These are phyloP conservation scores for Panaeolus cyanescens DNA, from an alignment of 768 basidiomycete species.

Conservation along the genomic window DNA sequence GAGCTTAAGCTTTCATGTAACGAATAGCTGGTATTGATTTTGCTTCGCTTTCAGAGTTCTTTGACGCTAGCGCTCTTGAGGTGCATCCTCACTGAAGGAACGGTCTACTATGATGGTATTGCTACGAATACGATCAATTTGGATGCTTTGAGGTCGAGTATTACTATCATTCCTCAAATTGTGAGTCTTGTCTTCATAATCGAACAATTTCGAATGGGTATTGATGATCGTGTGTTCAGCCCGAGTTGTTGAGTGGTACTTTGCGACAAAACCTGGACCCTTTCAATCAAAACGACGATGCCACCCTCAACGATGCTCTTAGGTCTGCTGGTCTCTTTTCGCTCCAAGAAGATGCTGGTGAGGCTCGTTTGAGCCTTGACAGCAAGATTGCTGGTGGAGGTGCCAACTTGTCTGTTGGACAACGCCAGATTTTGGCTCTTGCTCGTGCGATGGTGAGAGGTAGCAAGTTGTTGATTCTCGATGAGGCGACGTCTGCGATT, in stretches of 20 bases:
- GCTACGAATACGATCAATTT: conserved; percentile 53
- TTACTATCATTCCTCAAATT: conserved; percentile 61
- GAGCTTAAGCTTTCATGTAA: conserved; percentile 16
- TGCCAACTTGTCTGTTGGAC: conserved; percentile 75
- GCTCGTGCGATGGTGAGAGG: conserved; percentile 62
- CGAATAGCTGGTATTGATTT: background rate
- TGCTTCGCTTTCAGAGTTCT: conserved; percentile 44
- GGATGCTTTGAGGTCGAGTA: conserved; percentile 53
- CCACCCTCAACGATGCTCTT: conserved; percentile 38
- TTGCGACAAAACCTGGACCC: conserved; percentile 69
- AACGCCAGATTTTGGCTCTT: conserved; percentile 71
- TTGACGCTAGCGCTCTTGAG: conserved; percentile 56
- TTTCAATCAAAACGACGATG: conserved; percentile 59
- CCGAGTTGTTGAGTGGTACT: conserved; percentile 33
- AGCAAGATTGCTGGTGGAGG: conserved; percentile 55
- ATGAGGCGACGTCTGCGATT: conserved; percentile 57
- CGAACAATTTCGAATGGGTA: background rate
- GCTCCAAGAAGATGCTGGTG: conserved; percentile 42
- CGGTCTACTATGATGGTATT: conserved; percentile 57
- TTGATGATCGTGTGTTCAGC: conserved; percentile 6
- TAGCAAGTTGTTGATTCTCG: conserved; percentile 62
- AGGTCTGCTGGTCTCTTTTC: conserved; percentile 43
- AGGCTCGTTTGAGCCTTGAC: conserved; percentile 52
- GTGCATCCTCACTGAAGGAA: conserved; percentile 58
- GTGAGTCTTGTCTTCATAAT: background rate